Base-by-base conservation (phyloP, 345 rosid genomes). In the Jatropha curcas region DNA sequence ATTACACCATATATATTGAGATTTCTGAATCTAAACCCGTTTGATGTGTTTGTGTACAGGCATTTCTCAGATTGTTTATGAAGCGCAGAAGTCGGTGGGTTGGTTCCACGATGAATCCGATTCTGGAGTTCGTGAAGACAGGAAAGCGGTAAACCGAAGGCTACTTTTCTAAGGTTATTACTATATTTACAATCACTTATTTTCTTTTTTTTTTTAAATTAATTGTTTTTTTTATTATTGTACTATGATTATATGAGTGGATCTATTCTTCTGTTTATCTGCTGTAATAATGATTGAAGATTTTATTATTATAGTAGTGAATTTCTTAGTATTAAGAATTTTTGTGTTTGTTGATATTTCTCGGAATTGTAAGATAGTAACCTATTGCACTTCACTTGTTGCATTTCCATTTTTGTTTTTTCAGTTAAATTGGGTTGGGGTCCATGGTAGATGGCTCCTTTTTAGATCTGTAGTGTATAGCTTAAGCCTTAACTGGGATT, bases 101-200 rank as follows among this genome's bases (percentile, higher is more conserved):
- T 89, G 95, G 94, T 87, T 84, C 68, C 91, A 84, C 79, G 94
- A 83, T 64, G 93, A 89, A 67, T 83, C 93, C 0, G 94, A 86
- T 60, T 77, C 87, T 0, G 89, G 90, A 4, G 53, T 61, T n/a
- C 74, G 79, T 24, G 74, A 76, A 0, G 70, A 12, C 74, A 81
- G 75, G 30, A 60, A 75, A 66, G 71, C 73, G 22, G 20, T 65
- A 4, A 70, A 76, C 57, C 82, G 88, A 73, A 81, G 86, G 84
- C 79, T 84, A 14, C 70, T 66, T 78, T 85, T 74, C 43, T 76
- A 35, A 59, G 67, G 60, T 57, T 77, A 59, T 65, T 59, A 9
- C 53, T 48, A 17, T 17, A 16, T 28, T 7, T 22, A 20, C 0
- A 12, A 13, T 25, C 16, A 12, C 7, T 25, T 14, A 5, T 24